Evolutionary conservation across 1,284 basidiomycete genomes (phyloP), one percentile per base, ranked within the genome.

Genomic region (Fomitopsis betulina): DNA sequence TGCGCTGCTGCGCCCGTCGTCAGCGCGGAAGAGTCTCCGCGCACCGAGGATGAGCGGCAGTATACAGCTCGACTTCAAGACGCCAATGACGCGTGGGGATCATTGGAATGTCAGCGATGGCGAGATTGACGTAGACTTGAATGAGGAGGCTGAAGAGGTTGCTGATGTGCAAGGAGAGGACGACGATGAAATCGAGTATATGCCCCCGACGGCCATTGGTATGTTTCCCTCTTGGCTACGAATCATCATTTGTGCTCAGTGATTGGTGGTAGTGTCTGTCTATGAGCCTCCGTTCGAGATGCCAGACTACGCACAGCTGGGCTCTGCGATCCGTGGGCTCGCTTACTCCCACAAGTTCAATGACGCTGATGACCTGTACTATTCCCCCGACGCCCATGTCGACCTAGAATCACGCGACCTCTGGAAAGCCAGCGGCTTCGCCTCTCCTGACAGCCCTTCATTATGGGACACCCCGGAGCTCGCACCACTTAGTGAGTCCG

Each of bases 51-150:
- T 62, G 21, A 63, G 62, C 43, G 63, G 58, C 30, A 58, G 53
- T 6, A 60, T 57, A 23, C 61, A 53, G 13, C 40, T 51, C 61
- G 73, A 60, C 17, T 88, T 89, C 63, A 77, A 87, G 67, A 91
- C 90, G 0, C 89, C 89, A 1, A 61, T 78, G 45, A 85, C 84
- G n/a, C 76, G 75, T 12, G 87, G 86, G 10, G 80, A 84, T 58
- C 82, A 86, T 60, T 91, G 89, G 89, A 87, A 92, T 65, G 79
- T 88, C 39, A 85, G 82, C 63, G 87, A 89, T 54, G 75, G 77
- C 2, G 82, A 82, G 54, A 75, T 87, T n/a, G 74, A 75, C 6
- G 58, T 78, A 53, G 65, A 59, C 8, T 55, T 50, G 21, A 65
- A 68, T 3, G 65, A 72, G 35, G 62, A 68, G 7, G 68, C 68